Conservation (phyloP, 495 filamentous ascomycete species). For the Usnea hakonensis region DNA sequence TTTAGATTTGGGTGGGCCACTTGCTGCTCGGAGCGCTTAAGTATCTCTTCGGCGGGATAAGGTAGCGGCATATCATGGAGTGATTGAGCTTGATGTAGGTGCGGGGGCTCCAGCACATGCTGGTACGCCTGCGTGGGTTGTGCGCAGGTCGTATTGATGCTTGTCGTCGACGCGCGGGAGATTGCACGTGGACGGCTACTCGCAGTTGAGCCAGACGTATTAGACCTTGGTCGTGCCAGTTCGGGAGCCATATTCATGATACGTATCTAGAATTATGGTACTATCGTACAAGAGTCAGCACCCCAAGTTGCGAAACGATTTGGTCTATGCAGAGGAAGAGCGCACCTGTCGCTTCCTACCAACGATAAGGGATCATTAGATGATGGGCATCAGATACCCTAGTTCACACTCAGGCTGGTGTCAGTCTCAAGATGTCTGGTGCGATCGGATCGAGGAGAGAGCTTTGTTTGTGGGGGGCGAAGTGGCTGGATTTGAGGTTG, state of each 20-base stretch:
- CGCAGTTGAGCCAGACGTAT: conserved; percentile 47
- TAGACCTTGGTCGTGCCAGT: conserved; percentile 44
- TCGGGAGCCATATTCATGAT: conserved; percentile 14
- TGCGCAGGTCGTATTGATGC: conserved; percentile 60
- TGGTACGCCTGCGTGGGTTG: conserved; percentile 57
- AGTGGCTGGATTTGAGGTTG: conserved; percentile 4
- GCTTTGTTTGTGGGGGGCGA: conserved; percentile 8
- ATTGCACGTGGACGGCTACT: conserved; percentile 55
- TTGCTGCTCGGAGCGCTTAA: conserved; percentile 50
- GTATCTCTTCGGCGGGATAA: conserved; percentile 56
- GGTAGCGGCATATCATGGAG: conserved; percentile 39
- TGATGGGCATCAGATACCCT: neutral
- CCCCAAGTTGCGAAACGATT: neutral
- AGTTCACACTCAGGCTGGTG: neutral
- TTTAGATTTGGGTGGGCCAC: conserved; percentile 45
- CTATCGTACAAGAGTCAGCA: neutral
- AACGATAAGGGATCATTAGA: neutral
- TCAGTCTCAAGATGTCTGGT: neutral
- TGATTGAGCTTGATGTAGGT: conserved; percentile 37
- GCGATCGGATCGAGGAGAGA: neutral
- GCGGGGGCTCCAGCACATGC: conserved; percentile 42
- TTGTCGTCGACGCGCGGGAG: conserved; percentile 81
- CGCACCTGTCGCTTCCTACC: neutral
- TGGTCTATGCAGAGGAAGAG: neutral
- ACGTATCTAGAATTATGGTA: neutral